Conservation (phyloP, 768 basidiomycete genomes). For the Terana coerulea region DNA sequence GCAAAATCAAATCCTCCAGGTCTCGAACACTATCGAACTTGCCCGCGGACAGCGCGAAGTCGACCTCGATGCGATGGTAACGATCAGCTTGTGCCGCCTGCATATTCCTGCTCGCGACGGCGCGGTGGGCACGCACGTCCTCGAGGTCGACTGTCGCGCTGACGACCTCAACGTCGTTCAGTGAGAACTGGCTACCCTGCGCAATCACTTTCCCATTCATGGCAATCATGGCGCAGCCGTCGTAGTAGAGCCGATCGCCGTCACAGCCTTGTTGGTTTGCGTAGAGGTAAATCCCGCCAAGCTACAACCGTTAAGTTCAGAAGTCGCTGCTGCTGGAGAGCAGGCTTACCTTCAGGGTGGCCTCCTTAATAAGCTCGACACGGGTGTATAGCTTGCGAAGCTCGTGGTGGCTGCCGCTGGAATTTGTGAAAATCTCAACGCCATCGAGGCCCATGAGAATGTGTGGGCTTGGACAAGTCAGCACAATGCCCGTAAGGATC, state of each 20-base stretch:
- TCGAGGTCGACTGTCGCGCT: constrained; percentile 97
- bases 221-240: constrained; percentile 95
- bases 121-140: constrained; percentile 87
- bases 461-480: constrained; percentile 65
- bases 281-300: constrained; percentile 96
- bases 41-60: constrained; percentile 74
- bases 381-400: constrained; percentile 92
- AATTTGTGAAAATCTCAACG: constrained; percentile 98
- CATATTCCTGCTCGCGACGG: constrained; percentile 79
- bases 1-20: constrained; percentile 22
- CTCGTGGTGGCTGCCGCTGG: constrained; percentile 97
- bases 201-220: constrained; percentile 91
- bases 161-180: constrained; percentile 94
- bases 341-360: constrained; percentile 79
- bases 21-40: constrained; percentile 58
- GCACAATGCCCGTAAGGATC: background rate
- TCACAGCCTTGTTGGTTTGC: constrained; percentile 99
- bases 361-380: constrained; percentile 94
- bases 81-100: constrained; percentile 76
- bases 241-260: constrained; percentile 96
- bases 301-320: constrained; percentile 38
- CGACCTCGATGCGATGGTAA: constrained; percentile 81
- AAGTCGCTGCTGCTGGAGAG: background rate
- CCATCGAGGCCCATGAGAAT: constrained; percentile 98
- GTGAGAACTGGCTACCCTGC: constrained; percentile 95